Percentiles rank a stretch among this genome's conserved stretches.
Conservation (phyloP, 2,329 filamentous ascomycete genomes). For the Beauveria sp. region DNA sequence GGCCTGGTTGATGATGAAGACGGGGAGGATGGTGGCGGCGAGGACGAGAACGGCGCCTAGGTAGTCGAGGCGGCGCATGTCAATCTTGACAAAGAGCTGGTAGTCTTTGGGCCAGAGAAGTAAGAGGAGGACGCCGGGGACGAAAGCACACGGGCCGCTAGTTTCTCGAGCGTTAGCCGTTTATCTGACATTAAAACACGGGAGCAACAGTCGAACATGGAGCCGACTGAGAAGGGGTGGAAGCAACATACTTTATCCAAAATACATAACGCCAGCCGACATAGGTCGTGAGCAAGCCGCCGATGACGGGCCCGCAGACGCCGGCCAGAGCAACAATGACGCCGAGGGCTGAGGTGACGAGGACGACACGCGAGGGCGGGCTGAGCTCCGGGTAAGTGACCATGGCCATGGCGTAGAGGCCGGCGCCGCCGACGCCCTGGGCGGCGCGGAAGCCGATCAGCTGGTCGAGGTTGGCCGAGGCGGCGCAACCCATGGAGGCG, state of each 20-base stretch:
- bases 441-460: constrained; percentile 17
- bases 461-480: constrained; percentile 15
- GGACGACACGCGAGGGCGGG: constrained; percentile 12
- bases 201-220: background rate
- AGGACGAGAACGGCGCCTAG: constrained; percentile 14
- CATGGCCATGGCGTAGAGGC: constrained; percentile 17
- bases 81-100: constrained; percentile 9
- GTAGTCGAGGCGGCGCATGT: constrained; percentile 9
- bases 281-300: constrained; percentile 14
- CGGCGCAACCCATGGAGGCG: constrained; percentile 15
- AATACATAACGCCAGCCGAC: constrained; percentile 15
- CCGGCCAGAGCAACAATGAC: constrained; percentile 17
- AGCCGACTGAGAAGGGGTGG: background rate
- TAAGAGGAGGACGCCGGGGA: background rate
- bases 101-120: constrained; percentile 12
- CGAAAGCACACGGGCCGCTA: constrained; percentile 10
- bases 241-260: constrained; percentile 16
- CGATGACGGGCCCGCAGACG: constrained; percentile 16
- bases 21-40: constrained; percentile 16
- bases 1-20: constrained; percentile 18
- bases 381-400: constrained; percentile 17
- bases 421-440: constrained; percentile 18
- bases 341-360: constrained; percentile 14
- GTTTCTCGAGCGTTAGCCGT: too few species aligned
- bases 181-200: background rate